Evolutionary conservation across 139 green algal species (phyloP).

Genomic region (Micractinium sp.): DNA sequence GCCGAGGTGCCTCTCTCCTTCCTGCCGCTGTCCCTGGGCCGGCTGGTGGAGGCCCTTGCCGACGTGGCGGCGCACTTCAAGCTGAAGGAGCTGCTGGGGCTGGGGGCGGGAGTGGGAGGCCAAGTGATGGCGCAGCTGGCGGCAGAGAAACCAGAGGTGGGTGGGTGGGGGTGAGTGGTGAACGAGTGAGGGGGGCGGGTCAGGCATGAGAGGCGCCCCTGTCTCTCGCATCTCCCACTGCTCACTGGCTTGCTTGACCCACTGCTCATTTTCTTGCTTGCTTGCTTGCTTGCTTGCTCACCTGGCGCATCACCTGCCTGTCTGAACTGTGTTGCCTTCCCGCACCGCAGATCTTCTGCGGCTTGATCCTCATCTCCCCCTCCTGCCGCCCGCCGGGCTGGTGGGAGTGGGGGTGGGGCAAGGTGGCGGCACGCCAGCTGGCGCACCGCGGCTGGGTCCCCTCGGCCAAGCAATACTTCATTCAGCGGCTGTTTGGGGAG

Average conservation of each 20-base stretch:
- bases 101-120: slow-evolving; percentile 38
- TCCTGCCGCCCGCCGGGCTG: slow-evolving; percentile 34
- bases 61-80: slow-evolving; percentile 46
- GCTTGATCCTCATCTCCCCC: slow-evolving; percentile 53
- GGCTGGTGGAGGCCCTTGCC: slow-evolving; percentile 32
- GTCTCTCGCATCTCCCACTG: too few relatives aligned
- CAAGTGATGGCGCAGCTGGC: slow-evolving; percentile 45
- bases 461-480: slow-evolving; percentile 15
- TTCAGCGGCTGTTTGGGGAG: slow-evolving; percentile 21
- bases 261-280: too few relatives aligned
- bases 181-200: too few relatives aligned
- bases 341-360: slow-evolving; percentile 19
- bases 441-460: slow-evolving; percentile 17
- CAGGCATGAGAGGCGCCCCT: too few relatives aligned
- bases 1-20: slow-evolving; percentile 10
- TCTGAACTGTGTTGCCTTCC: too few relatives aligned
- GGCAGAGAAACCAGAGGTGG: slow-evolving; percentile 23
- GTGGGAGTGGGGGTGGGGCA: slow-evolving; percentile 55
- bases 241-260: too few relatives aligned
- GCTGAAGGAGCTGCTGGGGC: slow-evolving; percentile 33
- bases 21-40: slow-evolving; percentile 39
- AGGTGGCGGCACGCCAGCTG: slow-evolving; percentile 23
- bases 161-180: neutral
- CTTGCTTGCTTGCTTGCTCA: too few relatives aligned
- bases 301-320: too few relatives aligned